Evolutionary conservation across 2,329 filamentous ascomycete species (phyloP), one percentile per base, ranked within the genome.

Genomic region (Hypoxylon sp.): DNA sequence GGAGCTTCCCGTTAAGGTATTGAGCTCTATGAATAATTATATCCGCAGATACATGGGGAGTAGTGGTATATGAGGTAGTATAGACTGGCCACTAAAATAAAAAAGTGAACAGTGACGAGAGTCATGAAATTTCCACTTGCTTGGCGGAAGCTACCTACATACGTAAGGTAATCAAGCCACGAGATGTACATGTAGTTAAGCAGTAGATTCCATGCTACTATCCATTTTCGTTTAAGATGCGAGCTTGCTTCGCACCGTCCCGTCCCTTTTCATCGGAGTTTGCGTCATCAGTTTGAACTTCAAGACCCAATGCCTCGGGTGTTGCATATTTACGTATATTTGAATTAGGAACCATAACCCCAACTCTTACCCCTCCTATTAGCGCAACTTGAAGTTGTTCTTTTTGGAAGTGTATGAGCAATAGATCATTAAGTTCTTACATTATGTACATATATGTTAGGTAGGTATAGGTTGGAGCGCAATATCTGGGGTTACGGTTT

Each of bases 241-340:
- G 43, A 46, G 15, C 11, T n/a, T 37, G 39, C 13, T 43, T 19
- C 39, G 39, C 13, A 46, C 43, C 43, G 43, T 46, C 43, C 43
- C 22, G 43, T 46, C 43, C 43, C 43, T 46, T 17, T 24, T 26
- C 22, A 8, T 20, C 26, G 15, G 11, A 26, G 43, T 46, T 26
- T 46, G 26, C 43, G 43, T 46, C 43, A 46, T 26, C 43, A 11
- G 20, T 24, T 26, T 15, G 4, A 10, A 24, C 11, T 46, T 24
- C 22, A 13, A 26, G 22, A 4, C 11, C 26, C 22, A 22, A 13
- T 46, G 20, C 43, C 43, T 26, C 43, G 5, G 3, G 11, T 24
- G 20, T 46, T 46, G 20, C 41, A 46, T 22, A 22, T 10, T 10
- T 17, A 2, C 15, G 37, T 6, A 41, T 41, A 8, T 41, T 7